Evolutionary conservation across 768 basidiomycete species (phyloP), one percentile per base, ranked within the genome.

Genomic region (Boletus fagicola): DNA sequence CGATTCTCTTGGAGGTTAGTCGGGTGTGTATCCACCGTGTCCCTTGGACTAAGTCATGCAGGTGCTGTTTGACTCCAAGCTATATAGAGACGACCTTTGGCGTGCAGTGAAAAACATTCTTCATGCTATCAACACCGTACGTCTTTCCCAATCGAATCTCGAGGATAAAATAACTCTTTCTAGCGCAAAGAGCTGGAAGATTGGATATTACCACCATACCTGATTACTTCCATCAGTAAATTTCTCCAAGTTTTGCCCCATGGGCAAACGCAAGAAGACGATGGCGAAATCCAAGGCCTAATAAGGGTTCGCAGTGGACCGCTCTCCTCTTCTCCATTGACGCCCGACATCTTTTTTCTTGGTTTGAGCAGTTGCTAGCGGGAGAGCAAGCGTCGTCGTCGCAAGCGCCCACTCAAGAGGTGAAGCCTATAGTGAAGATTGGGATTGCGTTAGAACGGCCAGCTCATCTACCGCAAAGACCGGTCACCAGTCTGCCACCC

Each of bases 271-370:
- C 62, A 60, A 63, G 68, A 68, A 46, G 62, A 57, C 16, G 55
- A 51, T 30, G 48, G 57, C 62, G 75, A 74, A 56, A 65, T 81
- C 36, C 73, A 77, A 69, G 68, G 68, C 54, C 75, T 81, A 59
- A 77, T 81, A 56, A 83, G 78, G 82, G 82, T 83, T 82, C 80
- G 82, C 79, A 77, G 64, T 75, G 77, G 77, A 68, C 76, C 66
- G 64, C 68, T 75, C 73, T 66, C 57, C 65, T 50, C 68, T 70
- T 67, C 57, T 66, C 70, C 57, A 61, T 72, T 71, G 72, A 72
- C 72, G 66, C 63, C 75, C 72, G 72, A 78, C 73, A 59, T 61
- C 48, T 70, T 65, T 73, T 68, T 65, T 73, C 65, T 76, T 67
- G 71, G 51, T 77, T 80, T 78, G 70, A 74, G 72, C 77, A 81